Evolutionary conservation across 177 flowering plant genomes (phyloP).

Genomic region (Vitis hybrid): DNA sequence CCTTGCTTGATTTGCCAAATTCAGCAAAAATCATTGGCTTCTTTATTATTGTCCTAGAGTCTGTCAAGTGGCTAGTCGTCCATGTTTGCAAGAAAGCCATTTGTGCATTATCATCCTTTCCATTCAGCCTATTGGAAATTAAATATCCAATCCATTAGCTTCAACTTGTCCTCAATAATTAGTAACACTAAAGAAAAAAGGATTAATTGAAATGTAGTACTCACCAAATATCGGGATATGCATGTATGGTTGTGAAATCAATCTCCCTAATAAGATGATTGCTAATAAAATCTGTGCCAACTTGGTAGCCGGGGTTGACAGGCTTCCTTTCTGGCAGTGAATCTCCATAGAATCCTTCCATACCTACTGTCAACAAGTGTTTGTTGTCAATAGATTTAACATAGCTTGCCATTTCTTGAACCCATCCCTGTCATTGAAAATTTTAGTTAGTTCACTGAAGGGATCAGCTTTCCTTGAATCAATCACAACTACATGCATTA

Average conservation of each 20-base stretch:
- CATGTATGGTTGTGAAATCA: constrained; percentile 70
- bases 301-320: constrained; percentile 54
- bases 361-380: constrained; percentile 65
- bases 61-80: constrained; percentile 41
- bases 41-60: constrained; percentile 36
- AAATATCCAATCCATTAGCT: too few species aligned
- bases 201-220: background rate
- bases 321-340: constrained; percentile 44
- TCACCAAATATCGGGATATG: constrained; percentile 70
- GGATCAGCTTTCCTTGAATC: too few species aligned
- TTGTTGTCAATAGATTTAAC: constrained; percentile 57
- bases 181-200: background rate
- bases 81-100: constrained; percentile 44
- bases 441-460: background rate
- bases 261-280: constrained; percentile 53
- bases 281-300: constrained; percentile 64
- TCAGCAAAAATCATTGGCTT: constrained; percentile 51
- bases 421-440: constrained; percentile 48
- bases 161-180: background rate
- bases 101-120: constrained; percentile 34
- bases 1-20: constrained; percentile 53
- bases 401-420: constrained; percentile 68
- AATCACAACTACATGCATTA: too few species aligned
- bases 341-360: constrained; percentile 85
- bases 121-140: constrained; percentile 34